Evolutionary conservation across 192 early-diverging fungal species (phyloP).

Genomic region (Chytriomyces confervae): DNA sequence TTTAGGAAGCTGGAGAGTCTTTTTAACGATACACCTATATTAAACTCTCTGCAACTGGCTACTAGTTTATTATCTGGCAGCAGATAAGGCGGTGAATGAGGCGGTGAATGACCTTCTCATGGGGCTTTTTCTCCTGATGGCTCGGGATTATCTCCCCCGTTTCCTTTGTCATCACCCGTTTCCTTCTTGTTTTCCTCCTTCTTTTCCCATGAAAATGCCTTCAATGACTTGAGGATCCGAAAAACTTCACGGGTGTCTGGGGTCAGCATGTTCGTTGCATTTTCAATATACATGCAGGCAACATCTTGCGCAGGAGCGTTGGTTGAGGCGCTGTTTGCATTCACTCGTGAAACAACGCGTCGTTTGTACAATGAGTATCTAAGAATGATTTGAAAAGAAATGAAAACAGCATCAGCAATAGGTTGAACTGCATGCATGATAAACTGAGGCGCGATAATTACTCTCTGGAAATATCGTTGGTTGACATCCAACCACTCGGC

Average conservation of each 20-base stretch:
- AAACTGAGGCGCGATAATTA: conserved; percentile 1
- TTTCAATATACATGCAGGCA: conserved; percentile 10
- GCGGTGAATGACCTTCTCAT: too few relatives aligned
- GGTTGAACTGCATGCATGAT: neutral
- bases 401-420: neutral
- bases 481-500: conserved; percentile 32
- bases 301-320: neutral
- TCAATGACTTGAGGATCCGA: conserved; percentile 26
- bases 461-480: conserved; percentile 27
- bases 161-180: neutral
- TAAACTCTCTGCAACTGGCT: too few relatives aligned
- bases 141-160: neutral
- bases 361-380: conserved; percentile 27
- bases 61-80: too few relatives aligned
- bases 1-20: too few relatives aligned
- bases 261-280: conserved; percentile 14
- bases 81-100: too few relatives aligned
- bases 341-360: conserved; percentile 2
- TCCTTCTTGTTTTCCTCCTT: neutral
- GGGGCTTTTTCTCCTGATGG: too few relatives aligned
- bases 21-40: too few relatives aligned
- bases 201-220: conserved; percentile 5
- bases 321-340: neutral
- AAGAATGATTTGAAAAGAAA: neutral
- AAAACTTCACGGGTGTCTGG: conserved; percentile 21